Evolutionary conservation across 139 green algal species (phyloP).

Genomic region (Tetradesmus lagerheimii): DNA sequence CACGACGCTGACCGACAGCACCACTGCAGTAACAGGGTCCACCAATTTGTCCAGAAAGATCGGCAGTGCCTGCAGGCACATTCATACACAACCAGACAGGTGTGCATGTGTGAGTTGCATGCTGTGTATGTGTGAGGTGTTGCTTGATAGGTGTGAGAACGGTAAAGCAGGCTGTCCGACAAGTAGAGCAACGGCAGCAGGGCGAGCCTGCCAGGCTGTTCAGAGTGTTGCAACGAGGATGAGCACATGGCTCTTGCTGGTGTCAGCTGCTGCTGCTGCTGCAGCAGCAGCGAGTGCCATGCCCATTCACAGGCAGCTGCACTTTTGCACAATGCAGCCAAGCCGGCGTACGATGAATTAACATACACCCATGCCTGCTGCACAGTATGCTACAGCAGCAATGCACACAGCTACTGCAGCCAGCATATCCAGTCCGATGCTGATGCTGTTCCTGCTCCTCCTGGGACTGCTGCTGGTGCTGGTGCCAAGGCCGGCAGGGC

Average conservation of each 20-base stretch:
- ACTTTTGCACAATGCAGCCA: background rate
- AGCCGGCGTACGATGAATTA: background rate
- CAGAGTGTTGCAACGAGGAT: too few species aligned
- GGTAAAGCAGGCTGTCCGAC: too few species aligned
- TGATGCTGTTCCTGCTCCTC: background rate
- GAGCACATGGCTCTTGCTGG: background rate
- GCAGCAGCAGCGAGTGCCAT: background rate
- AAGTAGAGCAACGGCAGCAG: too few species aligned
- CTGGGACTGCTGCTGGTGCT: background rate
- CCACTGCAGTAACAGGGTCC: constrained; percentile 75
- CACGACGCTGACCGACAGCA: constrained; percentile 82
- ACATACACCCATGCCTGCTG: background rate
- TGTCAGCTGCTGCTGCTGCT: background rate
- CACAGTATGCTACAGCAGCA: background rate
- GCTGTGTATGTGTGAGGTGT: too few species aligned
- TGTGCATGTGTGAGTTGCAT: background rate
- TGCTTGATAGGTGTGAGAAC: too few species aligned
- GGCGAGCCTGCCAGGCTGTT: too few species aligned
- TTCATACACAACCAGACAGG: background rate
- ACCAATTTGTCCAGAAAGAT: constrained; percentile 83
- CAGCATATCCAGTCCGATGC: too few species aligned
- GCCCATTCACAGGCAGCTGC: background rate
- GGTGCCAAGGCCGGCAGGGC: background rate
- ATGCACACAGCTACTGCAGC: too few species aligned
- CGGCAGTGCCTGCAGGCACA: constrained; percentile 72